Evolutionary conservation across 495 filamentous ascomycete species (phyloP).

Genomic region (Achaetomiella virescens): DNA sequence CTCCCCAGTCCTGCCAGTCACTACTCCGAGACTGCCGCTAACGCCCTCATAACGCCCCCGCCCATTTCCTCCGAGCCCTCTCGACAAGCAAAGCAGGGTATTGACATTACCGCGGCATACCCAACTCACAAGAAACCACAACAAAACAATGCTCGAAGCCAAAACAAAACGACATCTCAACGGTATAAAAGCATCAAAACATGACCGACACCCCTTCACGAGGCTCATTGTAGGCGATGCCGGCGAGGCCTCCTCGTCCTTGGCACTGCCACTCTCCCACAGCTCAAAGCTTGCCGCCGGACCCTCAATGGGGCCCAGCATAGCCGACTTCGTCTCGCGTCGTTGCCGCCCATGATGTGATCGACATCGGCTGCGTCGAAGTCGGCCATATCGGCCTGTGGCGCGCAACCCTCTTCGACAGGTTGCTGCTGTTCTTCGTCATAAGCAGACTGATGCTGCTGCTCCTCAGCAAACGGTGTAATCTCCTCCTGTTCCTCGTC

Average conservation of each 20-base stretch:
- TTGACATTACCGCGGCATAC: background rate
- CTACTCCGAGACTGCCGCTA: background rate
- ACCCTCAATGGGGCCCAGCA: conserved; percentile 47
- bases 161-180: background rate
- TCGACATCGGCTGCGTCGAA: conserved; percentile 32
- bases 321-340: conserved; percentile 35
- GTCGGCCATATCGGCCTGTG: conserved; percentile 28
- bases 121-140: background rate
- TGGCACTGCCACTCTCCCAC: conserved; percentile 59
- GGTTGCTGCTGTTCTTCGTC: conserved; percentile 15
- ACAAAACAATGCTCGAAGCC: background rate
- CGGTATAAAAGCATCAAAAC: background rate
- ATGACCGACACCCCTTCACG: background rate
- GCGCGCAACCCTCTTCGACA: conserved; percentile 8
- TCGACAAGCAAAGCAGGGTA: conserved; percentile 3
- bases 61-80: conserved; percentile 1
- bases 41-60: conserved; percentile 1
- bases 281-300: conserved; percentile 53
- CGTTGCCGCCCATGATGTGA: conserved; percentile 43
- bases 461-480: conserved; percentile 15
- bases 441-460: conserved; percentile 5
- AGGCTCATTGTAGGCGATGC: conserved; percentile 13
- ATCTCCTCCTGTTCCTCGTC: conserved; percentile 2
- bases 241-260: conserved; percentile 38
- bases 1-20: background rate